Percentiles rank a stretch among this genome's conserved stretches.
phyloP scores from a whole-genome alignment of 116 monocot species.

The Iris pallida region DNA sequence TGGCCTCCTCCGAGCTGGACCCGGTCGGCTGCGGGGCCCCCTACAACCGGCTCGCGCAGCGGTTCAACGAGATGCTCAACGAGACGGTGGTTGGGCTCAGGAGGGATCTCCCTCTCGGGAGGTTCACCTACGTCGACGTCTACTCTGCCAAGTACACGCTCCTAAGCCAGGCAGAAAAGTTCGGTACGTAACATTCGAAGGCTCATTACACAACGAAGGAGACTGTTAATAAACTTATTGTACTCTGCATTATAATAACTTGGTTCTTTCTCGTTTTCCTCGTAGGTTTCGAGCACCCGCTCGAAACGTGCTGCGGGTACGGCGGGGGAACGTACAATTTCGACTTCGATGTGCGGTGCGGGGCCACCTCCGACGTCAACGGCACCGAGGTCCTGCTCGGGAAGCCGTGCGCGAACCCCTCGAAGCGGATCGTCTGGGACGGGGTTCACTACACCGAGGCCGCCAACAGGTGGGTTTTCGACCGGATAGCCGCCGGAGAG shows the following conservation, averaged over 20 bases:
- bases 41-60: slow-evolving; percentile 31
- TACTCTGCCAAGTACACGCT: slow-evolving; percentile 47
- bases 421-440: slow-evolving; percentile 27
- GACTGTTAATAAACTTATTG: too few relatives aligned
- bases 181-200: slow-evolving; percentile 15
- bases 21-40: slow-evolving; percentile 25
- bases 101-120: slow-evolving; percentile 23
- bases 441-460: slow-evolving; percentile 40
- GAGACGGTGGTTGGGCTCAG: slow-evolving; percentile 34
- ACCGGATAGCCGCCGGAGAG: slow-evolving; percentile 13
- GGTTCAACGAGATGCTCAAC: slow-evolving; percentile 43
- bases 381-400: slow-evolving; percentile 21
- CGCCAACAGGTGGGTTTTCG: slow-evolving; percentile 28
- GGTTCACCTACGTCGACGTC: slow-evolving; percentile 43
- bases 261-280: too few relatives aligned
- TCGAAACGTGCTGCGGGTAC: slow-evolving; percentile 26
- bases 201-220: too few relatives aligned
- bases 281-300: slow-evolving; percentile 22
- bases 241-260: too few relatives aligned
- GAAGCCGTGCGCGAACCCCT: slow-evolving; percentile 22
- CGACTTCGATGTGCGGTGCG: slow-evolving; percentile 11
- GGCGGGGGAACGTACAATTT: slow-evolving; percentile 34
- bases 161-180: slow-evolving; percentile 22
- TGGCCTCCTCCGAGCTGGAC: slow-evolving; percentile 20
- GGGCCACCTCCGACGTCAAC: slow-evolving; percentile 13